Percentiles rank a stretch among this genome's conserved stretches.
Evolutionary conservation across 2,329 filamentous ascomycete species (phyloP).

Genomic region (Aspergillus nomiae): DNA sequence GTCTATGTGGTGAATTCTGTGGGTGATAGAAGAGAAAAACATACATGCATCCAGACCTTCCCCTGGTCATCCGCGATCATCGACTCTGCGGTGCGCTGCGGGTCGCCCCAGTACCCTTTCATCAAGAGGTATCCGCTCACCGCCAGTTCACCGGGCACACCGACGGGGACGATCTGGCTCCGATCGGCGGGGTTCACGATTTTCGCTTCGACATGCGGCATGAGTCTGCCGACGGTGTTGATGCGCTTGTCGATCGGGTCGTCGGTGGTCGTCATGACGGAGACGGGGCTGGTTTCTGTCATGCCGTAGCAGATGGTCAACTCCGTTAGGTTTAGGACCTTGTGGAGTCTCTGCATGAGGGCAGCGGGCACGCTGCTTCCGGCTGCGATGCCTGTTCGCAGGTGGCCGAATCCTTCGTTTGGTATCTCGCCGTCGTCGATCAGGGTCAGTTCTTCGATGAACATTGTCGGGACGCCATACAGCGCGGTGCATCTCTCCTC

Average conservation of each 20-base stretch:
- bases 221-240: slow-evolving; percentile 72
- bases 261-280: slow-evolving; percentile 75
- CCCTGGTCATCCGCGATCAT: slow-evolving; percentile 59
- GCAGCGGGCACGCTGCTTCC: slow-evolving; percentile 82
- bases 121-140: slow-evolving; percentile 85
- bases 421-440: slow-evolving; percentile 57
- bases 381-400: slow-evolving; percentile 89
- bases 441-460: slow-evolving; percentile 81
- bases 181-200: slow-evolving; percentile 72
- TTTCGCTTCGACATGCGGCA: slow-evolving; percentile 81
- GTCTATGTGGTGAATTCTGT: not conserved
- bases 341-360: slow-evolving; percentile 68
- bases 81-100: slow-evolving; percentile 68
- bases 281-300: slow-evolving; percentile 79
- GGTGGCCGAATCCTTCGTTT: slow-evolving; percentile 59
- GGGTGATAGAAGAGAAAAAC: slow-evolving; percentile 16
- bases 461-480: slow-evolving; percentile 95
- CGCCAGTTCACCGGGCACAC: slow-evolving; percentile 76
- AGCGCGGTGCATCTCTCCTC: slow-evolving; percentile 68
- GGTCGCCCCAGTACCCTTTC: slow-evolving; percentile 86
- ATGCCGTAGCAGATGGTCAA: slow-evolving; percentile 95
- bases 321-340: slow-evolving; percentile 72
- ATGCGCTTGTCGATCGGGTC: slow-evolving; percentile 75
- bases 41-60: slow-evolving; percentile 75
- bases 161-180: slow-evolving; percentile 60